Evolutionary conservation across 805 yeast species (phyloP), one percentile per base, ranked within the genome.

Genomic region (Hemisphaericaspora nanyangensis): DNA sequence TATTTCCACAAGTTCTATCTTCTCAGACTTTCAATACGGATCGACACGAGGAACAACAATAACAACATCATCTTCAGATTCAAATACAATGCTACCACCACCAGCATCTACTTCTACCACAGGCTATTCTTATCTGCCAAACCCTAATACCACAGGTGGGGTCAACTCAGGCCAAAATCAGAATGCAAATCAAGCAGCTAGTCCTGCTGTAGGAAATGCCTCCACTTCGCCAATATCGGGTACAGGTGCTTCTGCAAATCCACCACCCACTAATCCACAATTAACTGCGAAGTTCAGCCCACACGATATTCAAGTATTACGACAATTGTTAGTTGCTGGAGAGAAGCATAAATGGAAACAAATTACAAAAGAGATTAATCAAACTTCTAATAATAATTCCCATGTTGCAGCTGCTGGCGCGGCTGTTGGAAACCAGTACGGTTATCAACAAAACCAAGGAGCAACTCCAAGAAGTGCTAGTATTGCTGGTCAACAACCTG

Each of bases 261-360:
- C 40, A 7, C 35, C 41, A 27, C 30, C 30, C 3, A 28, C 31
- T 16, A 40, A 39, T 29, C 20, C 45, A n/a, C 41, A 39, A 26
- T 30, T 45, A 12, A 32, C 37, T 30, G 17, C 50, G 7, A 56
- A 51, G 37, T 74, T 77, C 63, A 53, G 65, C 1, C 50, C 56
- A 6, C 74, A 70, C 25, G 82, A 76, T 43, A 51, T 68, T 10
- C 70, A 64, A 33, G 66, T 73, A 16, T 63, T 78, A 40, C 61
- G 65, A 41, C 72, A 70, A 33, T 53, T 78, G 33, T 60, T 79
- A 37, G 68, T 65, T 17, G 60, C 68, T 4, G 82, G 78, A 3
- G 84, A 78, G 46, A 66, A 74, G 40, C 72, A 73, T 47, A 78
- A 78, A 50, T 78, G 84, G 84, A 73, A 74, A 51, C 77, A 67